phyloP scores from a whole-genome alignment of 352 stramenopile genomes.

The Pythium brassicae region DNA sequence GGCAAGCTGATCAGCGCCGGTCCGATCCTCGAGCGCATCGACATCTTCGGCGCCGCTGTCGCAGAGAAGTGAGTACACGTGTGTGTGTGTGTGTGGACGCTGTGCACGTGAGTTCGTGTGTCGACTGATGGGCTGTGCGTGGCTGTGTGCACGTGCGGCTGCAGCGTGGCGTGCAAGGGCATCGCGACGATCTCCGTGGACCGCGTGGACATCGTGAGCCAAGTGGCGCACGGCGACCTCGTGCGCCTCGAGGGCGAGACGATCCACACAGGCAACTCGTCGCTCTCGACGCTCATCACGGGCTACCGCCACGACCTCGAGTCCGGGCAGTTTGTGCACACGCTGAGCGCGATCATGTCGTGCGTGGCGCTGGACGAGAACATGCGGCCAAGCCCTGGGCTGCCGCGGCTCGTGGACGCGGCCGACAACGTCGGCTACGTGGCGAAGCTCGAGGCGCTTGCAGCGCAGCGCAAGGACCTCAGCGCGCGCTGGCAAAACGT shows the following conservation, averaged over 20 bases:
- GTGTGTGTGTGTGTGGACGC: neutral
- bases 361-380: conserved; percentile 63
- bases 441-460: conserved; percentile 44
- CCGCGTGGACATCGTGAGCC: conserved; percentile 60
- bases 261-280: conserved; percentile 55
- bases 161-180: conserved; percentile 43
- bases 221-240: conserved; percentile 59
- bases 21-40: conserved; percentile 41
- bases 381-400: conserved; percentile 45
- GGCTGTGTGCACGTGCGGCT: too few relatives aligned
- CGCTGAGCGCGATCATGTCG: conserved; percentile 68
- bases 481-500: conserved; percentile 51
- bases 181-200: conserved; percentile 69
- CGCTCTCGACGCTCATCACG: conserved; percentile 54
- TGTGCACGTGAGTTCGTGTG: neutral
- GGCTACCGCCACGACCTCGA: conserved; percentile 66
- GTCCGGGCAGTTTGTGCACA: conserved; percentile 61
- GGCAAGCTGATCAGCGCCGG: conserved; percentile 49
- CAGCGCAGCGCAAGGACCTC: conserved; percentile 62
- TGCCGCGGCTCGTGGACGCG: conserved; percentile 41
- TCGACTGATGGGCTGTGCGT: neutral
- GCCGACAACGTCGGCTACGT: conserved; percentile 37
- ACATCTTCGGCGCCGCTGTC: conserved; percentile 62
- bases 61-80: conserved; percentile 46
- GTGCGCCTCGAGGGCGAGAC: conserved; percentile 62